Base-by-base conservation (phyloP, 2,329 filamentous ascomycete genomes). In the Gliomastix tumulicola region DNA sequence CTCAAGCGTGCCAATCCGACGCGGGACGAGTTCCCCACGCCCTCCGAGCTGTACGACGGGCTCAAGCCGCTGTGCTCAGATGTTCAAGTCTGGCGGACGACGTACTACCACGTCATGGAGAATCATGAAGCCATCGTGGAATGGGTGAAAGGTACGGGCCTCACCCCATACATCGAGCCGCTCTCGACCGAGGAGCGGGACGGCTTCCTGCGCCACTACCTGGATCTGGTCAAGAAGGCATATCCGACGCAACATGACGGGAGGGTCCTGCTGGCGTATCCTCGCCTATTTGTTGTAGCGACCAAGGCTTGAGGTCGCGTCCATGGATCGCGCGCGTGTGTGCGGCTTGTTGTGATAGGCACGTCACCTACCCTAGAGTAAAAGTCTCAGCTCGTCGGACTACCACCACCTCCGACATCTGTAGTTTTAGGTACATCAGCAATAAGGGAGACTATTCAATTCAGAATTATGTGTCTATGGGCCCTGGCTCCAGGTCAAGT, bases 121-220 rank as follows among this genome's bases (percentile, higher is more conserved):
- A 62, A 58, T 17, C 70, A 70, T 16, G 42, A 52, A 11, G 68
- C 60, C 2, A 69, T 80, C 30, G 67, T 79, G 6, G 74, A 78
- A 49, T 80, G 76, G 76, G 68, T 79, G 4, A 70, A 68, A 43
- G 69, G 71, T 0, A 76, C 72, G 0, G 76, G 73, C 1, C 48
- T 80, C 44, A 60, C 65, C 44, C 76, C 76, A 0, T 80, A 65
- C 44, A 36, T 79, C 37, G 62, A 76, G 32, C 56, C 61, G 4
- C 55, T 79, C 25, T 44, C 50, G 0, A 50, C 54, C 2, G 52
- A 56, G 3, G 60, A 69, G 21, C 63, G 55, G 40, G 50, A 59
- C 9, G 60, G 33, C 2, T 79, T 69, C 44, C 40, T 76, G 36
- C 37, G 49, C 1, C 59, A 58, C 28, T 80, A 79, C 49, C 41